These are phyloP conservation scores for Salmacisia buchloeana DNA, from an alignment of 1,284 basidiomycete genomes.

Conservation along the genomic window DNA sequence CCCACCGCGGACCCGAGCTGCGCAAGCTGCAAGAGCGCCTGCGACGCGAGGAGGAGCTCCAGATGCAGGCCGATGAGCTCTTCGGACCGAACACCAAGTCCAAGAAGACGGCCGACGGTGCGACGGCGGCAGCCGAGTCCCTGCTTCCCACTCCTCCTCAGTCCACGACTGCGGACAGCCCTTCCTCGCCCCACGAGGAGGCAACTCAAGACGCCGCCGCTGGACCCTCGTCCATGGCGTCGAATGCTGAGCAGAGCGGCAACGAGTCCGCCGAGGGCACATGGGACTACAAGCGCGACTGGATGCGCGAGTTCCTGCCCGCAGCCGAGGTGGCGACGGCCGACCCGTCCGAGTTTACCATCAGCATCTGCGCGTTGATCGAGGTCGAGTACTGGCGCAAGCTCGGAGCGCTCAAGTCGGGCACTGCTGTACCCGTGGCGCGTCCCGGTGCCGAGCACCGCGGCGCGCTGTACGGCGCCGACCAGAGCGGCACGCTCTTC, in stretches of 20 bases:
- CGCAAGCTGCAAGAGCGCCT: background rate
- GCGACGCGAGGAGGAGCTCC: background rate
- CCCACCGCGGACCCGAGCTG: background rate
- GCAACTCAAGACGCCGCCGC: background rate
- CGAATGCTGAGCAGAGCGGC: constrained; percentile 46
- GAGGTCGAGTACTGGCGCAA: constrained; percentile 90
- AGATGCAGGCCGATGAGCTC: background rate
- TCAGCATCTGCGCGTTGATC: constrained; percentile 66
- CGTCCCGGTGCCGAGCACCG: constrained; percentile 48
- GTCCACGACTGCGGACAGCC: background rate
- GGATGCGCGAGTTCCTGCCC: constrained; percentile 17
- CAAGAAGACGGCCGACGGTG: background rate
- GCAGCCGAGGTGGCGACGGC: constrained; percentile 24
- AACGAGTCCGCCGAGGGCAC: constrained; percentile 28
- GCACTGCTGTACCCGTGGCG: background rate
- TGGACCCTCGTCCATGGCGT: constrained; percentile 22
- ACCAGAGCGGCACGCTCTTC: constrained; percentile 82
- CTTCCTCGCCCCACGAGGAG: background rate
- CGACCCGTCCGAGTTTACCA: constrained; percentile 22
- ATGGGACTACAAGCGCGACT: constrained; percentile 39
- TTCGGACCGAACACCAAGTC: background rate
- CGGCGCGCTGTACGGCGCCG: constrained; percentile 92
- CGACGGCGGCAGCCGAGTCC: background rate
- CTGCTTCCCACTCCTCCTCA: background rate
- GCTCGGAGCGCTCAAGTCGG: constrained; percentile 65